Conservation (phyloP, 140 eudicot genomes). For the Stevia rebaudiana region DNA sequence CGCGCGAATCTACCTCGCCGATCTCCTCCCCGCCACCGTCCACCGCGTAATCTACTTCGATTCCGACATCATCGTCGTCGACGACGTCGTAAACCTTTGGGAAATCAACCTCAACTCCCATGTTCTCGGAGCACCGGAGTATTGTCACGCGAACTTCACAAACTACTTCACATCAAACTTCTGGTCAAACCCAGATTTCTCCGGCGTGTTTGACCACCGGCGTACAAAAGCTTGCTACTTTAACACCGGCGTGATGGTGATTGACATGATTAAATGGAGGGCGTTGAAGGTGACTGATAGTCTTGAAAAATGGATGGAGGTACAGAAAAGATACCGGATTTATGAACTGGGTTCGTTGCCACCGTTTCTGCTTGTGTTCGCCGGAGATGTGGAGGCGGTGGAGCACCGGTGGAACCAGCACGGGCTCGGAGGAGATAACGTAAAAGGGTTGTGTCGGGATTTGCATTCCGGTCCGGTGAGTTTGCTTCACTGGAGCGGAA, state of each 20-base stretch:
- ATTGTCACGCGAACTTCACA: slow-evolving; percentile 81
- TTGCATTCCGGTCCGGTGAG: slow-evolving; percentile 86
- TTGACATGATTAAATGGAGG: slow-evolving; percentile 62
- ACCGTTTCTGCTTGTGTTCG: slow-evolving; percentile 73
- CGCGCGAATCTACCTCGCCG: slow-evolving; percentile 77
- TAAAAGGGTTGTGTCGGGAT: slow-evolving; percentile 69
- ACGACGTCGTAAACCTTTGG: slow-evolving; percentile 66
- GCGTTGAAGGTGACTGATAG: slow-evolving; percentile 33
- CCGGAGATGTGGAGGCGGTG: slow-evolving; percentile 62
- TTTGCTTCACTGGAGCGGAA: slow-evolving; percentile 88
- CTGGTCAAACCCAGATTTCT: slow-evolving; percentile 48
- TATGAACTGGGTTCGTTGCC: slow-evolving; percentile 79
- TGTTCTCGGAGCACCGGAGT: slow-evolving; percentile 79
- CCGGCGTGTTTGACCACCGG: slow-evolving; percentile 23
- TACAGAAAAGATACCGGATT: slow-evolving; percentile 63
- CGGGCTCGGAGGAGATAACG: slow-evolving; percentile 80
- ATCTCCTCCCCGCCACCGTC: slow-evolving; percentile 57
- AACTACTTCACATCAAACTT: slow-evolving; percentile 59
- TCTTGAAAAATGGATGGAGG: slow-evolving; percentile 71
- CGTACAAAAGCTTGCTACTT: slow-evolving; percentile 48
- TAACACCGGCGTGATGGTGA: slow-evolving; percentile 92
- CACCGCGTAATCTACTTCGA: slow-evolving; percentile 77
- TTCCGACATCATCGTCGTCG: slow-evolving; percentile 73
- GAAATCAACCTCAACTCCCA: slow-evolving; percentile 42
- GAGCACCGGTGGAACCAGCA: slow-evolving; percentile 93